Evolutionary conservation across 2,329 filamentous ascomycete species (phyloP).

Genomic region (Periconia digitata): DNA sequence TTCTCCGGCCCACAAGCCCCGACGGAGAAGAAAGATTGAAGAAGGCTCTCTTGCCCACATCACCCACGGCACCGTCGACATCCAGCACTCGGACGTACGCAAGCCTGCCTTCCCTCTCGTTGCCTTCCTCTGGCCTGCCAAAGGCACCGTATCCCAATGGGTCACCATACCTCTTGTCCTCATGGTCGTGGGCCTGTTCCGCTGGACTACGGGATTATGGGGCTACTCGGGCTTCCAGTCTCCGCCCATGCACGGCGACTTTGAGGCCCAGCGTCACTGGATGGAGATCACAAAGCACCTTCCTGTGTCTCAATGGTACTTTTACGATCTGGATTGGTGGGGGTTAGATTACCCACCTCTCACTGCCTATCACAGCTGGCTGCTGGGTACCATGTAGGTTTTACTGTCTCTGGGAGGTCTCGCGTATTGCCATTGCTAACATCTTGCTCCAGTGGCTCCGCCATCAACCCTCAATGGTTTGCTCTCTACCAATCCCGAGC

Average conservation of each 20-base stretch:
- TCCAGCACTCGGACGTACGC: constrained; percentile 50
- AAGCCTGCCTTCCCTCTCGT: constrained; percentile 83
- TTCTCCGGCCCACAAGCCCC: constrained; percentile 43
- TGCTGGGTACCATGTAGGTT: constrained; percentile 76
- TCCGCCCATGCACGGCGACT: constrained; percentile 94
- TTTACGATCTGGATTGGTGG: constrained; percentile 96
- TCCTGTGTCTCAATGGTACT: constrained; percentile 95
- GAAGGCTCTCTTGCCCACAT: constrained; percentile 42
- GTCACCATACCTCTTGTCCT: constrained; percentile 83
- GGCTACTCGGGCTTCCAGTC: constrained; percentile 85
- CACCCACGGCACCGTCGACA: constrained; percentile 47
- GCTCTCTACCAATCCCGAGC: constrained; percentile 80
- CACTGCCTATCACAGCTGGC: constrained; percentile 97
- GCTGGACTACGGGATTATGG: constrained; percentile 92
- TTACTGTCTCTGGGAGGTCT: neutral
- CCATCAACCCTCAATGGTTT: constrained; percentile 86
- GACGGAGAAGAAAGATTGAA: constrained; percentile 48
- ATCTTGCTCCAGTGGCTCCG: constrained; percentile 58
- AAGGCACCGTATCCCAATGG: constrained; percentile 86
- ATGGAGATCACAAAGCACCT: constrained; percentile 94
- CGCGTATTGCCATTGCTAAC: constrained; percentile 10
- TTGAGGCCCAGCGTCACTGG: constrained; percentile 97
- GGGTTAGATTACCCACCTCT: constrained; percentile 96
- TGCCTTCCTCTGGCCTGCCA: constrained; percentile 91
- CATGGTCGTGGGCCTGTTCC: constrained; percentile 87